Evolutionary conservation across 306 rosid species (phyloP), one percentile per base, ranked within the genome.

Genomic region (Phaseolus lunatus): DNA sequence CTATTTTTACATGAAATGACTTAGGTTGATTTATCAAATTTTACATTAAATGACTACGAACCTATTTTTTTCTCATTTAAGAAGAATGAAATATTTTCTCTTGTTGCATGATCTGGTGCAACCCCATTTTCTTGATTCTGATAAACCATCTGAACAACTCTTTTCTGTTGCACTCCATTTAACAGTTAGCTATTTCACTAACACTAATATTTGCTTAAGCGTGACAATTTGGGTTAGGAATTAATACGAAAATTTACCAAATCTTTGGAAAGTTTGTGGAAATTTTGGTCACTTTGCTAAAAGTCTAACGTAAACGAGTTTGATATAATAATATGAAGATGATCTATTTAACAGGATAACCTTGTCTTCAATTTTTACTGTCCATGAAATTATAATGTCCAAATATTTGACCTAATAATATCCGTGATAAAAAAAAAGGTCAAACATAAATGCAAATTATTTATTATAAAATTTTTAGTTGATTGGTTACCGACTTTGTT

Each of bases 71-170:
- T 48, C 20, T 14, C 9, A 16, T 16, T 48, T 48, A 48, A 48
- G 20, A 49, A 47, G 52, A 49, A 22, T 49, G n/a, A 2, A 48
- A 5, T n/a, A 5, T 49, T 15, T 45, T 13, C 50, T 45, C 50
- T 45, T 14, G 18, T 45, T 45, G 3, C 50, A 45, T 13, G 13
- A 4, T 63, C 35, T 63, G 26, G 3, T 9, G 27, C 8, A 63
- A 35, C 26, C 64, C 68, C 64, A 15, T 64, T 78, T 88, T 88
- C 87, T 83, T 72, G 8, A 31, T 63, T 37, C 75, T 64, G 91
- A 68, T 88, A 71, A 84, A 85, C 96, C 72, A 45, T 72, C 61
- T 54, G 75, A 88, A 79, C 91, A 47, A 84, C 58, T 47, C 63
- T 23, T 53, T 31, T 72, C 26, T 49, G 80, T 61, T 73, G 35